Conservation (phyloP, 2,329 filamentous ascomycete species). For the Colletotrichum destructivum region DNA sequence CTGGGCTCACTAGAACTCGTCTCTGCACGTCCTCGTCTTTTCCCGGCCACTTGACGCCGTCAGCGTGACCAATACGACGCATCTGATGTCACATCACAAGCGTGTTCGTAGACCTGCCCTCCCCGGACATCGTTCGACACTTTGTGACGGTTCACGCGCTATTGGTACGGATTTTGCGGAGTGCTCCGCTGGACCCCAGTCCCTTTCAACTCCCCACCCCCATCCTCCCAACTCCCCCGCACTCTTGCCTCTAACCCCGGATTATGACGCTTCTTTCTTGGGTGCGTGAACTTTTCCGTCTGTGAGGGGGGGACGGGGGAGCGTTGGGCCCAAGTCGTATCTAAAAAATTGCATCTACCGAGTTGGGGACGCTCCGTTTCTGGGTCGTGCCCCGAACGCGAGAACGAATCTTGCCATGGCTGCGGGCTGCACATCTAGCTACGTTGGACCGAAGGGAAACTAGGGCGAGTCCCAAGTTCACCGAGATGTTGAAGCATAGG, state of each 20-base stretch:
- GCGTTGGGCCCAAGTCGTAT: too few species aligned
- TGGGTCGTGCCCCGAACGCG: conserved; percentile 4
- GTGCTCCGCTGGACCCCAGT: conserved; percentile 35
- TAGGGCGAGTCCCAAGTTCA: not conserved
- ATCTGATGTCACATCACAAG: not conserved
- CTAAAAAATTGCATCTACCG: not conserved
- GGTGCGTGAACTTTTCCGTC: conserved; percentile 32
- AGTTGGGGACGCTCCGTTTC: too few species aligned
- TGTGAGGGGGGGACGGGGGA: not conserved
- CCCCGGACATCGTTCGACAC: not conserved
- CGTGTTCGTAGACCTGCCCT: not conserved
- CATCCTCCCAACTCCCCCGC: conserved; percentile 18
- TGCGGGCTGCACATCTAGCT: not conserved
- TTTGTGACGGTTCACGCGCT: not conserved
- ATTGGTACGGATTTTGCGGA: conserved; percentile 10
- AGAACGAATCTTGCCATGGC: not conserved
- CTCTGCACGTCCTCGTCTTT: not conserved
- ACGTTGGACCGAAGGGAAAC: too few species aligned
- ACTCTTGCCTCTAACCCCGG: conserved; percentile 28
- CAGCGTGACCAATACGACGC: not conserved
- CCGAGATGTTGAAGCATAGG: not conserved
- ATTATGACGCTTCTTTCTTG: conserved; percentile 10
- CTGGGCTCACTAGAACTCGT: not conserved
- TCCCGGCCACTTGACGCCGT: not conserved
- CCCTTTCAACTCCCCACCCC: too few species aligned